Evolutionary conservation across 169 alveolate genomes (phyloP), one percentile per base, ranked within the genome.

Genomic region (Theileria sp.): DNA sequence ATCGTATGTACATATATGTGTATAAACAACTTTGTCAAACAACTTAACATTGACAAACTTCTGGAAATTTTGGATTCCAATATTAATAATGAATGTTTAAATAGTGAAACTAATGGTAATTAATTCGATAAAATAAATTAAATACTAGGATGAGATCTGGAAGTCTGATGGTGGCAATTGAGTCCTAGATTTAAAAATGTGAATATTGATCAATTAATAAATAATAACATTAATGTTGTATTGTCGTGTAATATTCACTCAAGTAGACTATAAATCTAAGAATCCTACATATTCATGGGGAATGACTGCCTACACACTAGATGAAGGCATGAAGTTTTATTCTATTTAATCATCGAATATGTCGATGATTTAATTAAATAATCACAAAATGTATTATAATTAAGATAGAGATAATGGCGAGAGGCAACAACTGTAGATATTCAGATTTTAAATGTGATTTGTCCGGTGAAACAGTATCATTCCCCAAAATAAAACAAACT

Each of bases 391-490:
- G 54, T 44, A 64, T 60, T 60, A 64, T 64, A 64, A 64, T 23
- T 26, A 28, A 8, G 54, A 15, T 13, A 68, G 71, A 68, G 49
- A 74, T 4, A 60, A 74, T 74, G 80, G 77, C 80, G 28, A 54
- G 60, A 49, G 80, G 62, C 23, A 74, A 74, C 44, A 15, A 74
- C 17, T 51, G 77, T 38, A 66, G 91, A 15, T 85, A 78, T 30
- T 38, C 75, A 36, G 91, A 85, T 34, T 79, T 85, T 51, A 85
- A 85, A 79, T 85, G 86, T 68, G 66, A 85, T 60, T 79, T 85
- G 58, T 54, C 88, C 19, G 91, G 87, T 5, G 85, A 71, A 32
- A 44, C 56, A 15, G 69, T 85, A 4, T 32, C 66, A 10, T 85
- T 85, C 70, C 87, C 87, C 28, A 75, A 75, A 6, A 79, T 70